These are phyloP conservation scores for Fusarium albidum DNA, from an alignment of 2,329 filamentous ascomycete species.

Conservation along the genomic window DNA sequence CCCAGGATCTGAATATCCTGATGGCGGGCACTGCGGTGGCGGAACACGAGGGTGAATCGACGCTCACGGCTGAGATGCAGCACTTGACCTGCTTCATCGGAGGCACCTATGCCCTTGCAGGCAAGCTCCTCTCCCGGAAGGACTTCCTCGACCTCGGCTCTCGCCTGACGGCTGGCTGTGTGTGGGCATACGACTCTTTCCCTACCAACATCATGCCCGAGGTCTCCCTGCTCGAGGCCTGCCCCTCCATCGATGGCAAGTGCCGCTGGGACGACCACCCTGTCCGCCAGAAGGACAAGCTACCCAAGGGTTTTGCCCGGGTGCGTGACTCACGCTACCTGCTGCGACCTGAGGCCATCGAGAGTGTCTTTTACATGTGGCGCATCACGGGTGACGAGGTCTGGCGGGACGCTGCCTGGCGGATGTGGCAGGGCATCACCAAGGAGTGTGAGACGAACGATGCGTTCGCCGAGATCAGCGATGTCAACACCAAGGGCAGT, in stretches of 20 bases:
- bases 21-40: slow-evolving; percentile 57
- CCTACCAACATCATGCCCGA: slow-evolving; percentile 65
- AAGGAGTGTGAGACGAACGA: slow-evolving; percentile 52
- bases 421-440: slow-evolving; percentile 56
- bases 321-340: slow-evolving; percentile 53
- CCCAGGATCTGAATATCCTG: slow-evolving; percentile 66
- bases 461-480: slow-evolving; percentile 53
- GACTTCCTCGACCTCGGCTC: slow-evolving; percentile 58
- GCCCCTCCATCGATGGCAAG: slow-evolving; percentile 44
- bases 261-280: slow-evolving; percentile 46
- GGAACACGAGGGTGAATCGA: slow-evolving; percentile 37
- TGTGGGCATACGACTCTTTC: slow-evolving; percentile 62
- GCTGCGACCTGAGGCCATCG: slow-evolving; percentile 60
- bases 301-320: slow-evolving; percentile 66
- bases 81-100: slow-evolving; percentile 77
- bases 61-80: slow-evolving; percentile 51
- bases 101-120: slow-evolving; percentile 74
- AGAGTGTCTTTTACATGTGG: slow-evolving; percentile 61
- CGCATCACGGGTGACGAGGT: slow-evolving; percentile 56
- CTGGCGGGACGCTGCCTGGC: slow-evolving; percentile 56
- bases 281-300: slow-evolving; percentile 31
- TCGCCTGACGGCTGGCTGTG: slow-evolving; percentile 60
- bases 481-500: slow-evolving; percentile 45
- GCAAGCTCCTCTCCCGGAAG: slow-evolving; percentile 62
- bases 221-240: slow-evolving; percentile 50